Conservation (phyloP, 1,139 yeast species). For the Kluyveromyces sp. region DNA sequence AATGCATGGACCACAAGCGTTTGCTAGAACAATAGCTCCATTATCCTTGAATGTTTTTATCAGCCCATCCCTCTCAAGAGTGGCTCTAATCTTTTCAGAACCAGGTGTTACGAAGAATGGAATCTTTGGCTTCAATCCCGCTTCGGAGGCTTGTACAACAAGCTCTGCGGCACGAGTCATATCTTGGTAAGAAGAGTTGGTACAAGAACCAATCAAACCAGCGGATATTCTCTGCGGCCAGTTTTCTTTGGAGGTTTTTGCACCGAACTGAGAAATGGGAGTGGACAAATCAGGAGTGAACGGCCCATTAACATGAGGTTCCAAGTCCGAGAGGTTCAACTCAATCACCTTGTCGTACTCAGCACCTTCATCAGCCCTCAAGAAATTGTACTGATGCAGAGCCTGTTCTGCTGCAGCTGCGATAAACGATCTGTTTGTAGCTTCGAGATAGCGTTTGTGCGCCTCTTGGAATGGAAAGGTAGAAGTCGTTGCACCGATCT, state of each 20-base stretch:
- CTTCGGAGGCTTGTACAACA: conserved; percentile 74
- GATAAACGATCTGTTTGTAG: conserved; percentile 76
- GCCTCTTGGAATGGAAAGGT: conserved; percentile 93
- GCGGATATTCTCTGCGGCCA: conserved; percentile 84
- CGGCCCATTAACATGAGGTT: conserved; percentile 91
- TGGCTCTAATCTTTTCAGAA: conserved; percentile 97
- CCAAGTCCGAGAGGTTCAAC: conserved; percentile 64
- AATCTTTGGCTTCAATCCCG: conserved; percentile 84
- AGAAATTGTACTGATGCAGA: conserved; percentile 50
- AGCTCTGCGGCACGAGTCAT: conserved; percentile 92
- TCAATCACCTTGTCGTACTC: conserved; percentile 80
- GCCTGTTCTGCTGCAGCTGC: conserved; percentile 73
- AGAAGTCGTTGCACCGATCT: conserved; percentile 96
- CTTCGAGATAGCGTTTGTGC: conserved; percentile 68
- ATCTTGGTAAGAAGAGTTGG: conserved; percentile 95
- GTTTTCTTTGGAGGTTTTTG: conserved; percentile 53
- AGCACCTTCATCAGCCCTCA: conserved; percentile 74
- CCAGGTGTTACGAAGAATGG: conserved; percentile 97
- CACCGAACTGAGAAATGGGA: conserved; percentile 66
- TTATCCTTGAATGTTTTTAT: conserved; percentile 69
- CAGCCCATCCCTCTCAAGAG: conserved; percentile 91
- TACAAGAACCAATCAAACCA: conserved; percentile 95
- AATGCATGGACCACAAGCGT: conserved; percentile 98
- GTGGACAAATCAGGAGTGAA: conserved; percentile 93
- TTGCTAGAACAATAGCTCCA: conserved; percentile 88